Percentiles rank a stretch among this genome's conserved stretches.
Evolutionary conservation across 371 early-diverging fungal genomes (phyloP).

Genomic region (Mucor plumbeus): DNA sequence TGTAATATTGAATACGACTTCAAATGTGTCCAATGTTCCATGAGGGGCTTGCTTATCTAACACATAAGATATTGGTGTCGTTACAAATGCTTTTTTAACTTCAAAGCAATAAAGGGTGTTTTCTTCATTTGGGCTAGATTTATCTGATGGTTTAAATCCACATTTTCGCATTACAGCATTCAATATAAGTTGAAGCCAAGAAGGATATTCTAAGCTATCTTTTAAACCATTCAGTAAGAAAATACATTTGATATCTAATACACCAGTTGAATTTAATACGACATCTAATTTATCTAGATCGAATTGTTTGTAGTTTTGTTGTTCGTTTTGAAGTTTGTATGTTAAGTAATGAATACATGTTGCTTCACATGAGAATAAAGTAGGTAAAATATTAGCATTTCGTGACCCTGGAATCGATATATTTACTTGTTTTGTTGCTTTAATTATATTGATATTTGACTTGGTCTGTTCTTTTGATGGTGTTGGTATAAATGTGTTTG

Average conservation of each 20-base stretch:
- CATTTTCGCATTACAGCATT: constrained; percentile 9
- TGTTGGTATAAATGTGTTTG: constrained; percentile 1
- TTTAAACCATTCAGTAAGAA: constrained; percentile 19
- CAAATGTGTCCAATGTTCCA: constrained; percentile 18
- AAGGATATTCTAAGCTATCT: constrained; percentile 3
- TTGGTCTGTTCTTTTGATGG: not conserved
- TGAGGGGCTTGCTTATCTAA: constrained; percentile 17
- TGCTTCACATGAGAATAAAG: constrained; percentile 2
- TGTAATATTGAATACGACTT: constrained; percentile 22
- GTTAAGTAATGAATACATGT: constrained; percentile 9
- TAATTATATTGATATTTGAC: not conserved
- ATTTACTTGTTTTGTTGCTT: not conserved
- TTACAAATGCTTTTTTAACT: constrained; percentile 22
- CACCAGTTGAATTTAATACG: constrained; percentile 4
- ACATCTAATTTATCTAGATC: constrained; percentile 23
- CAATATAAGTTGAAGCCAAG: constrained; percentile 9
- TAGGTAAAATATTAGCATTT: not conserved
- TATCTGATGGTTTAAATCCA: not conserved
- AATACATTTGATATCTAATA: not conserved
- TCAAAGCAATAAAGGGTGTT: not conserved
- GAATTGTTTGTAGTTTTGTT: not conserved
- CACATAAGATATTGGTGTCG: constrained; percentile 28
- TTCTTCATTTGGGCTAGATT: not conserved
- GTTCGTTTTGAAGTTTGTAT: not conserved
- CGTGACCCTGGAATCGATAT: not conserved